Conservation (phyloP, 129 eudicot genomes). For the Lactuca sativa region DNA sequence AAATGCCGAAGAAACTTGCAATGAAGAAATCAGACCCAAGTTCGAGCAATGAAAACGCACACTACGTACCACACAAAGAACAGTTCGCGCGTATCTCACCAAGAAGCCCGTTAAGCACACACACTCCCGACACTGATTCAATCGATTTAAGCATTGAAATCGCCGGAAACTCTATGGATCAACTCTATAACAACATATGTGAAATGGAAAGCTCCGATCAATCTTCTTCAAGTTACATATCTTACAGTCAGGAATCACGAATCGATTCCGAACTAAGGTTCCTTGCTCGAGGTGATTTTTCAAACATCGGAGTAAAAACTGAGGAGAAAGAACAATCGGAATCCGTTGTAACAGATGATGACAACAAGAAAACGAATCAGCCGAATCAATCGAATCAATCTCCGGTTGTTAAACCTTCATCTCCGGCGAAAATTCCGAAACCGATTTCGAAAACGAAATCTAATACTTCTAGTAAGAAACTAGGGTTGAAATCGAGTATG, state of each 20-base stretch:
- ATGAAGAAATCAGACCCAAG: conserved; percentile 22
- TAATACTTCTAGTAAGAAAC: conserved; percentile 41
- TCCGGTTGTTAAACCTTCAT: conserved; percentile 19
- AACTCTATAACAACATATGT: conserved; percentile 52
- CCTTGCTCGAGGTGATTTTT: conserved; percentile 55
- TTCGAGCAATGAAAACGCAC: conserved; percentile 13
- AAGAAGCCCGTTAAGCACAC: conserved; percentile 73
- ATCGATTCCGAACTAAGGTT: conserved; percentile 67
- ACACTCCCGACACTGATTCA: conserved; percentile 55
- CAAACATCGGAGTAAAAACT: conserved; percentile 24
- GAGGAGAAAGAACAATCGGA: conserved; percentile 23
- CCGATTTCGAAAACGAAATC: conserved; percentile 24
- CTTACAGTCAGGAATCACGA: conserved; percentile 77
- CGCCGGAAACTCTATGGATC: conserved; percentile 56
- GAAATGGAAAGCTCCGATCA: conserved; percentile 86
- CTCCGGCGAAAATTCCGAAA: conserved; percentile 31
- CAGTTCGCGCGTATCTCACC: conserved; percentile 49
- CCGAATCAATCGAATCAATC: background rate
- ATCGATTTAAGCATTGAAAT: conserved; percentile 49
- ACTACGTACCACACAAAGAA: conserved; percentile 41
- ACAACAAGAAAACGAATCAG: conserved; percentile 19
- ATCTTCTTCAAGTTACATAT: conserved; percentile 64
- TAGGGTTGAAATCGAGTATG: conserved; percentile 11
- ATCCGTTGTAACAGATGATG: background rate
- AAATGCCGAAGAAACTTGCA: conserved; percentile 15